Evolutionary conservation across 768 basidiomycete species (phyloP).

Genomic region (Mycena venus): DNA sequence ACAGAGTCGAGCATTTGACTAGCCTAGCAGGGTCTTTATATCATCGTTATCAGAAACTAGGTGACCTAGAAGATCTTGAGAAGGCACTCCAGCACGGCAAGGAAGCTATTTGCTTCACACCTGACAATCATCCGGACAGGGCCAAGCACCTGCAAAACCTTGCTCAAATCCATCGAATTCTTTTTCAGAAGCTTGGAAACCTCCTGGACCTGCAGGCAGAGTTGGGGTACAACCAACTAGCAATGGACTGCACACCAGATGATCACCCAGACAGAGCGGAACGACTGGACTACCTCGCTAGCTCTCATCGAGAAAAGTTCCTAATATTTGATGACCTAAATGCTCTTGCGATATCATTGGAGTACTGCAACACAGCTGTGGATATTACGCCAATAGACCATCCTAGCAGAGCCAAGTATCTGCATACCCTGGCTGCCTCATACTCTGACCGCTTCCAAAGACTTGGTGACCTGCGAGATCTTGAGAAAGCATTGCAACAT

Average conservation of each 20-base stretch:
- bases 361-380: not conserved
- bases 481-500: conserved; percentile 6
- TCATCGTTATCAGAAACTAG: not conserved
- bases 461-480: not conserved
- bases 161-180: not conserved
- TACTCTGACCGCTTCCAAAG: not conserved
- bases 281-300: not conserved
- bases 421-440: not conserved
- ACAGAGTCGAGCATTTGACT: not conserved
- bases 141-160: not conserved
- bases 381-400: not conserved
- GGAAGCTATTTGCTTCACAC: not conserved
- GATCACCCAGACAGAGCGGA: not conserved
- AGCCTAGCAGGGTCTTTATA: not conserved
- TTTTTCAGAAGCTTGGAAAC: conserved; percentile 1
- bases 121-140: not conserved
- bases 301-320: not conserved
- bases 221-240: not conserved
- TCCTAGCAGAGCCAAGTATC: not conserved
- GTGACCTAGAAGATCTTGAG: not conserved
- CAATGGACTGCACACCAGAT: not conserved
- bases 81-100: not conserved
- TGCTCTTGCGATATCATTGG: not conserved
- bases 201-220: not conserved
- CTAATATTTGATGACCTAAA: not conserved